phyloP scores from a whole-genome alignment of 2,329 filamentous ascomycete genomes.

The Hymenoscyphus fructigenus region DNA sequence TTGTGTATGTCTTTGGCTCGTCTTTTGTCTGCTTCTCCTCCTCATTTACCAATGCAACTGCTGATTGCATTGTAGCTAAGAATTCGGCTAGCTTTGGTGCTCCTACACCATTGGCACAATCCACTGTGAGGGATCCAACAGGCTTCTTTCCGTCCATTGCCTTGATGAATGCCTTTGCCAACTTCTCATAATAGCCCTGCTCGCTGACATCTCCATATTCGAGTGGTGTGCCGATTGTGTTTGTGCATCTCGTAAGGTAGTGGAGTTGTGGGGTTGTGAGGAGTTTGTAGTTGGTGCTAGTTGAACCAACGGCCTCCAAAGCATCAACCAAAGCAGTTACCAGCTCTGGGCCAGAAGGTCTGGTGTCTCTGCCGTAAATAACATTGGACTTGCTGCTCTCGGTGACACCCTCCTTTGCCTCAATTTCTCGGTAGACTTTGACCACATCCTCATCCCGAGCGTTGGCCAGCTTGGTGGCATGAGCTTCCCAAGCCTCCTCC shows the following conservation, averaged over 20 bases:
- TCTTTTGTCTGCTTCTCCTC: conserved; percentile 32
- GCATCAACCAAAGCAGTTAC: conserved; percentile 77
- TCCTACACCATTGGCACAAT: conserved; percentile 96
- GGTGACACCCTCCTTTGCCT: conserved; percentile 74
- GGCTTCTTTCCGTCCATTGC: conserved; percentile 77
- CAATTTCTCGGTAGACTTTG: conserved; percentile 73
- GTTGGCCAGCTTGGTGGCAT: conserved; percentile 89
- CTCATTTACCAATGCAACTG: background rate
- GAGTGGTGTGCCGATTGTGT: conserved; percentile 83
- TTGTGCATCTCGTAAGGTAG: conserved; percentile 91
- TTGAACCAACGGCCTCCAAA: conserved; percentile 70
- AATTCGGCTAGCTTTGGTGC: conserved; percentile 86
- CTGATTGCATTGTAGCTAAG: conserved; percentile 71
- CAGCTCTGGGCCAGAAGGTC: conserved; percentile 84
- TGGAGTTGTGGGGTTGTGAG: conserved; percentile 97
- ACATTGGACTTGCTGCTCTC: conserved; percentile 62
- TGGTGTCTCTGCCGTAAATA: conserved; percentile 88
- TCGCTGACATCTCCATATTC: conserved; percentile 89
- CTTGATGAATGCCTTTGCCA: conserved; percentile 77
- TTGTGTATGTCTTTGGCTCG: conserved; percentile 42
- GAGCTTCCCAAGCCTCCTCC: conserved; percentile 89
- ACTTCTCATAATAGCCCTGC: conserved; percentile 92
- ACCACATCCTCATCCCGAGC: conserved; percentile 73
- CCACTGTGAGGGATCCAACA: conserved; percentile 74
- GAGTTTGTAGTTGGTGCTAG: conserved; percentile 82